Evolutionary conservation across 2,329 filamentous ascomycete genomes (phyloP), one percentile per base, ranked within the genome.

Genomic region (Ploettnerulaceae sp.): DNA sequence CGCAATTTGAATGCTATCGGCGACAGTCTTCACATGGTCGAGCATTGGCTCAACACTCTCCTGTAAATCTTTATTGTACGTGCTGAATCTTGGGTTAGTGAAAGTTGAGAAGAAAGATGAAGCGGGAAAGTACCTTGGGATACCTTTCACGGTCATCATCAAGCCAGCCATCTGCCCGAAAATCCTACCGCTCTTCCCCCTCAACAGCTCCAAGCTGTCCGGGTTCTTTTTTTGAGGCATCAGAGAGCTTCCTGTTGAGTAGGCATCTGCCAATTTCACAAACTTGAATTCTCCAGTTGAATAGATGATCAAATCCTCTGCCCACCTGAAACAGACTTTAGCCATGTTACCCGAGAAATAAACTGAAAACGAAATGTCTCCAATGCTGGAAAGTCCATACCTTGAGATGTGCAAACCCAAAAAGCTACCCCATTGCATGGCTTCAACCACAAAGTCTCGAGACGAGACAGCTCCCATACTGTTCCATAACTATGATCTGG

Each of bases 261-360:
- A 93, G 0, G 85, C 84, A 62, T 94, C 88, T 6, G 86, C 84
- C 12, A 93, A 68, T 48, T 76, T 75, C 28, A 89, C 76, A 63
- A 88, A 91, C 14, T 81, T 79, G 61, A 91, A 93, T 64, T 61
- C 60, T 47, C 80, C 69, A 7, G 82, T 81, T 18, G 76, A 82
- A 71, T 91, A 90, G 62, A 94, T 77, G 68, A 95, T 94, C 50
- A 95, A 70, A 63, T 95, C 89, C 69, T 95, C 87, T 3, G 83
- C 79, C 82, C 85, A 91, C 17, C 51, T 44, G 5, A 28, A 29
- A 6, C 28, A 14, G 7, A 25, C 7, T 14, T 39, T 21, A 14
- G 31, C 22, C 8, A 35, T 37, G 4, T 18, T 31, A 17, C 25
- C 28, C 14, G 24, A 26, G 12, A n/a, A n/a, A n/a, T n/a, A n/a